Evolutionary conservation across 768 basidiomycete genomes (phyloP), one percentile per base, ranked within the genome.

Genomic region (Lactarius evosmus): DNA sequence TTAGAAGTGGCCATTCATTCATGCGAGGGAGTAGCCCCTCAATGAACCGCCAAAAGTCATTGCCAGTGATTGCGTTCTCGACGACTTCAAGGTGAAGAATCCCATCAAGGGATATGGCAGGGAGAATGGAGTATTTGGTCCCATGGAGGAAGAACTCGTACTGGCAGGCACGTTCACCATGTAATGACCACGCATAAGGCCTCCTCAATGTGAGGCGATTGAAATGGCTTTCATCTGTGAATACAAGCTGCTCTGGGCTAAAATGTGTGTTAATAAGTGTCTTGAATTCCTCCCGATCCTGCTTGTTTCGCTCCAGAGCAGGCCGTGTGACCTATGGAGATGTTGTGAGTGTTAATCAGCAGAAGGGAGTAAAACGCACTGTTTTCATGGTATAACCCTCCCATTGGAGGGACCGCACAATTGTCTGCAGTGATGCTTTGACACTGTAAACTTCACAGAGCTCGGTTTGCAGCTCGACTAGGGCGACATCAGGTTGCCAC

Each of bases 161-260:
- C n/a, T n/a, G n/a, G n/a, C n/a, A n/a, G n/a, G n/a, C n/a, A n/a
- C n/a, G n/a, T n/a, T n/a, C n/a, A n/a, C n/a, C n/a, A n/a, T n/a
- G n/a, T n/a, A n/a, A n/a, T n/a, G n/a, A n/a, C n/a, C n/a, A n/a
- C n/a, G 68, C 75, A 17, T 40, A 60, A 22, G 58, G 56, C 4
- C 71, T 57, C 17, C 66, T 64, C 2, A 66, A 62, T 5, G 72
- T 75, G 9, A 63, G 65, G 2, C 71, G 67, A 60, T 76, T 74
- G 65, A 71, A 75, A 5, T 72, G 68, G 57, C 70, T 72, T 58
- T 78, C 77, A 59, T 78, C 77, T 1, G 76, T n/a, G n/a, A n/a
- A n/a, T n/a, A n/a, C n/a, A n/a, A n/a, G n/a, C n/a, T n/a, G n/a
- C n/a, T n/a, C n/a, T n/a, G n/a, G n/a, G 3, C 29, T 25, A 51